A percentile compares a stretch with the other conserved stretches of the same genome.
These are phyloP conservation scores for Boletus vermiculosoides DNA, from an alignment of 768 basidiomycete species.

Conservation along the genomic window DNA sequence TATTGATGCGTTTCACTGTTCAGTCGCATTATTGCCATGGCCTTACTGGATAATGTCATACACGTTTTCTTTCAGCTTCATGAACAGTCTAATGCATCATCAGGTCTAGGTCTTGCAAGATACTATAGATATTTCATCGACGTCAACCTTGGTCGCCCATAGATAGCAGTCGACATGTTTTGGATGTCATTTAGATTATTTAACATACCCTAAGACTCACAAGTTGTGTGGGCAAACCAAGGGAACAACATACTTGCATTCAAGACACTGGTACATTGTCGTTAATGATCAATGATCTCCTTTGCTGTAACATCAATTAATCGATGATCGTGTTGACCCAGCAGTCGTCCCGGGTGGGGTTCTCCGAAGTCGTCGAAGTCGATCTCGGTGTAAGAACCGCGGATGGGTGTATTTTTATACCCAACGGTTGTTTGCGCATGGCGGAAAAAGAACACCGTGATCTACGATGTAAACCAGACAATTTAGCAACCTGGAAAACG, in stretches of 20 bases:
- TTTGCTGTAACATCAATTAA: neutral
- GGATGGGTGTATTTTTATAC: too few species aligned
- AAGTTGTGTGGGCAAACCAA: neutral
- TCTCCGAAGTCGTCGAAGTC: too few species aligned
- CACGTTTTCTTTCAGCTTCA: neutral
- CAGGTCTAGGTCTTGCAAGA: neutral
- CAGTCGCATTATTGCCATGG: conserved; percentile 41
- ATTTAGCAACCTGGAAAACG: too few species aligned
- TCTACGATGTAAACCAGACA: too few species aligned
- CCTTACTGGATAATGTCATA: neutral
- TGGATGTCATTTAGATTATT: neutral
- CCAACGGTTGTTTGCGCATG: too few species aligned
- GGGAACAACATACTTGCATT: neutral
- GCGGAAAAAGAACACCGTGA: too few species aligned
- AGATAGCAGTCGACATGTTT: neutral
- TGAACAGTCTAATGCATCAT: neutral
- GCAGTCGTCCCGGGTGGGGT: too few species aligned
- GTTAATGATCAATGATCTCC: neutral
- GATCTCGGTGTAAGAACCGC: too few species aligned
- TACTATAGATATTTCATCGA: neutral
- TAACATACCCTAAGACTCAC: neutral
- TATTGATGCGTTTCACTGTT: neutral
- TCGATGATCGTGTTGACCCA: neutral
- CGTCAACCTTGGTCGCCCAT: too few species aligned
- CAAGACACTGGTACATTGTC: neutral